A percentile compares a stretch with the other conserved stretches of the same genome.
phyloP scores from a whole-genome alignment of 805 yeast genomes.

The Teunomyces cretensis region DNA sequence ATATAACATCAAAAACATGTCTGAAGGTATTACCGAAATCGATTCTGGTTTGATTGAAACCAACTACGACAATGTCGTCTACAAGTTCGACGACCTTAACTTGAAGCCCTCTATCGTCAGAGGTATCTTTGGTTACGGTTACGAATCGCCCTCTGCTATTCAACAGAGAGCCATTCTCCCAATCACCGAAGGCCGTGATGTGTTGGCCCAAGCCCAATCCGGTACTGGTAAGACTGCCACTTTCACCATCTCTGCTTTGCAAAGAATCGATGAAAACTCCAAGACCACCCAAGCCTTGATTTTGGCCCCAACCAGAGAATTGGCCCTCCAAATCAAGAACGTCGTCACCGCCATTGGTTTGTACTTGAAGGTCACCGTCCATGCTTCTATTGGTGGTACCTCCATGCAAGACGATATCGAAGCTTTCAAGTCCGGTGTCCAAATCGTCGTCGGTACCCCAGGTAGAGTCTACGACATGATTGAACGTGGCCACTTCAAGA shows the following conservation, averaged over 20 bases:
- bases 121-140: constrained; percentile 86
- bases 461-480: constrained; percentile 93
- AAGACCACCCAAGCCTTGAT: constrained; percentile 86
- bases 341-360: constrained; percentile 86
- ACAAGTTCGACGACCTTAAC: constrained; percentile 72
- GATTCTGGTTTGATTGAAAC: constrained; percentile 84
- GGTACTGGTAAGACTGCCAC: constrained; percentile 99
- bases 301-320: constrained; percentile 93
- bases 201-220: constrained; percentile 97
- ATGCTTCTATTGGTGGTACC: constrained; percentile 95
- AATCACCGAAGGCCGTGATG: constrained; percentile 91
- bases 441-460: constrained; percentile 95
- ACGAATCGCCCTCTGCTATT: constrained; percentile 95
- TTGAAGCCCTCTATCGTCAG: constrained; percentile 71
- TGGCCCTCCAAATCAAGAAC: constrained; percentile 89
- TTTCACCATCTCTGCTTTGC: constrained; percentile 90
- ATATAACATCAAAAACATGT: constrained; percentile 31
- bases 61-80: constrained; percentile 89
- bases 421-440: constrained; percentile 74
- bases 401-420: constrained; percentile 78
- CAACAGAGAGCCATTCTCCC: constrained; percentile 97
- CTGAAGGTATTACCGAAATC: constrained; percentile 76
- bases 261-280: constrained; percentile 71
- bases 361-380: constrained; percentile 80
- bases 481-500: constrained; percentile 71